Percentiles rank a stretch among this genome's conserved stretches.
These are phyloP conservation scores for Cladobotryum mycophilum DNA, from an alignment of 2,329 filamentous ascomycete species.

Conservation along the genomic window DNA sequence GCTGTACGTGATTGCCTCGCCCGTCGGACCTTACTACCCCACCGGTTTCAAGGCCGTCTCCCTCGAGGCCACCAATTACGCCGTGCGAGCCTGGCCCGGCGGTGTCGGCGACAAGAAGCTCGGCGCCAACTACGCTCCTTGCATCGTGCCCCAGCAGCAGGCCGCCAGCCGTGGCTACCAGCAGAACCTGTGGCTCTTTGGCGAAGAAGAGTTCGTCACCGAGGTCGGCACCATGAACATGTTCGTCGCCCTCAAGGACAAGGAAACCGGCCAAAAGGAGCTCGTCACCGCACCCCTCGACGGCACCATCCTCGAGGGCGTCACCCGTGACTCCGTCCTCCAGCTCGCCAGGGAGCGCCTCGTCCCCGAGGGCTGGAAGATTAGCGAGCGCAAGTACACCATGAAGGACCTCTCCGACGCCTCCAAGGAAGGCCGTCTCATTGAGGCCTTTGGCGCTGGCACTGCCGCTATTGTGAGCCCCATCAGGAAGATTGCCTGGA, in stretches of 20 bases:
- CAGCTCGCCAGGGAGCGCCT: conserved; percentile 77
- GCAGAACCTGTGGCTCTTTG: conserved; percentile 97
- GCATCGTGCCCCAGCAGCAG: conserved; percentile 91
- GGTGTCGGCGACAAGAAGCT: conserved; percentile 98
- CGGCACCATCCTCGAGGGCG: conserved; percentile 91
- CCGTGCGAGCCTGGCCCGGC: conserved; percentile 94
- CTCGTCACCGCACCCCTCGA: conserved; percentile 92
- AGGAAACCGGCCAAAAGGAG: conserved; percentile 84
- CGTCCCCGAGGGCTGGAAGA: conserved; percentile 76
- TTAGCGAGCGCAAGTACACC: conserved; percentile 84
- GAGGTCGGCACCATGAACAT: conserved; percentile 99
- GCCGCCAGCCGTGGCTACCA: conserved; percentile 89
- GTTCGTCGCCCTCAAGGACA: conserved; percentile 79
- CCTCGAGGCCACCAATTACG: conserved; percentile 92
- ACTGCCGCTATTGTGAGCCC: conserved; percentile 93
- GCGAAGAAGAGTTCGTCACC: conserved; percentile 89
- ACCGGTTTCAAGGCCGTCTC: conserved; percentile 97
- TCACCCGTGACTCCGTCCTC: conserved; percentile 90
- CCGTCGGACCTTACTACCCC: conserved; percentile 95
- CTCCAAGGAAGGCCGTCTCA: conserved; percentile 71
- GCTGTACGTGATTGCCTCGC: conserved; percentile 90
- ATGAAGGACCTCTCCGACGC: conserved; percentile 83
- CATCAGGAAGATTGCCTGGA: conserved; percentile 84
- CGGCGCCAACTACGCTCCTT: conserved; percentile 98
- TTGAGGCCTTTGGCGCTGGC: conserved; percentile 91